Conservation (phyloP, 805 yeast species). For the Suhomyces sp. region DNA sequence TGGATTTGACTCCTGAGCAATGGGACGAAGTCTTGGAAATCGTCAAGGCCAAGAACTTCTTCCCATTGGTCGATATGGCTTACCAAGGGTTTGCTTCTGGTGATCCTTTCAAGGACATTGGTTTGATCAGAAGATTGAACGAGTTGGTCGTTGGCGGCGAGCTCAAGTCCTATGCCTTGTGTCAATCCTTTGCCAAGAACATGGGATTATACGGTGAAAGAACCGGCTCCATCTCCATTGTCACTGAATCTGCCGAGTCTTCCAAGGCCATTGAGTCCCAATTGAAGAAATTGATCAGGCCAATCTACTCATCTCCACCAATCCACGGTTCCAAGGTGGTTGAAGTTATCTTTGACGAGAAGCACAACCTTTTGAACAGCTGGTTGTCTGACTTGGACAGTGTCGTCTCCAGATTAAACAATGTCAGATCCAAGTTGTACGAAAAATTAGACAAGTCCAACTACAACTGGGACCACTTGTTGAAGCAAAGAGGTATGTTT, state of each 20-base stretch:
- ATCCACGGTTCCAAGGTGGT: conserved; percentile 92
- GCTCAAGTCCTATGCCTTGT: conserved; percentile 51
- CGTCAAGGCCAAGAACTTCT: conserved; percentile 53
- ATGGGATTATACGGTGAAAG: conserved; percentile 50
- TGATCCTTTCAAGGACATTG: conserved; percentile 65
- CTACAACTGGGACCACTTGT: conserved; percentile 81
- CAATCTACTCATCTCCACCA: conserved; percentile 91
- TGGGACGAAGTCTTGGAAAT: conserved; percentile 75
- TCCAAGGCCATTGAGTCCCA: conserved; percentile 66
- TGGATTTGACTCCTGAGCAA: conserved; percentile 79
- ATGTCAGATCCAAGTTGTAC: conserved; percentile 65
- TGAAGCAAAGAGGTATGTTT: conserved; percentile 94
- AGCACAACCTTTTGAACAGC: conserved; percentile 51
- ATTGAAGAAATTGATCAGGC: conserved; percentile 77
- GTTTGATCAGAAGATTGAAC: conserved; percentile 45
- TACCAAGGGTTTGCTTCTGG: conserved; percentile 96
- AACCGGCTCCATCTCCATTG: conserved; percentile 74
- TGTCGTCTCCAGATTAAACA: conserved; percentile 76
- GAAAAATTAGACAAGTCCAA: conserved; percentile 58
- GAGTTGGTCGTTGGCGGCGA: conserved; percentile 48
- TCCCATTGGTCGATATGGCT: conserved; percentile 89
- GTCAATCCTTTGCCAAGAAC: conserved; percentile 48
- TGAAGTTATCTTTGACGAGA: conserved; percentile 63
- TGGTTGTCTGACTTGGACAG: conserved; percentile 80
- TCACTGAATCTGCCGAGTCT: conserved; percentile 54